Evolutionary conservation across 2,329 filamentous ascomycete genomes (phyloP), one percentile per base, ranked within the genome.

Genomic region (Ambrosiella xylebori): DNA sequence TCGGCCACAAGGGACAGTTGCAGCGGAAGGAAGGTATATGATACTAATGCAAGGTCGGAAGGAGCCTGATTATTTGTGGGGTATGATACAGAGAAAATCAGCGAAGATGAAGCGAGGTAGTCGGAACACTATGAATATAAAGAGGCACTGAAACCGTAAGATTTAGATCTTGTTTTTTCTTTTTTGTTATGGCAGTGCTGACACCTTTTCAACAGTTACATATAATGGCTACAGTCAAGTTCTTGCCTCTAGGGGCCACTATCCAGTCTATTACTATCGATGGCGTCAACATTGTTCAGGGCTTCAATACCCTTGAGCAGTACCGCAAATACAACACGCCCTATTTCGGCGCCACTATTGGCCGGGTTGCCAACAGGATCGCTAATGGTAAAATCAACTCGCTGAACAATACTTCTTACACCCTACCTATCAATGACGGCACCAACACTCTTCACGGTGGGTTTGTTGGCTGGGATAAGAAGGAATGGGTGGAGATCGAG

Each of bases 281-380:
- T 61, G 85, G 81, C 62, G 74, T 80, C 67, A 93, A 96, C 73
- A 93, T 98, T 63, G 90, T 96, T 19, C 86, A 93, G 64, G 83
- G 84, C 57, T 96, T 96, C 72, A 80, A 86, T 15, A 82, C 77
- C 12, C 79, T 85, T 57, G 80, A 85, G 50, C 79, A 84, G 61
- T 96, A 96, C 73, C 78, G 78, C 63, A 72, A 80, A 64, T 74
- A 90, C 74, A 91, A 93, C 72, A 73, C 71, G 9, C 82, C 87
- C 1, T 90, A 82, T 74, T 97, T 95, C 67, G 91, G 93, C 63
- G 90, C 91, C 69, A 97, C 88, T 50, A 95, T 97, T 68, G 93
- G 93, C 58, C 86, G 82, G 57, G 74, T 83, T 17, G 81, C 89
- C 61, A 97, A 97, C 73, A 84, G 91, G 59, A 81, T 95, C 67